Conservation (phyloP, 768 basidiomycete species). For the Rubroboletus satanas region DNA sequence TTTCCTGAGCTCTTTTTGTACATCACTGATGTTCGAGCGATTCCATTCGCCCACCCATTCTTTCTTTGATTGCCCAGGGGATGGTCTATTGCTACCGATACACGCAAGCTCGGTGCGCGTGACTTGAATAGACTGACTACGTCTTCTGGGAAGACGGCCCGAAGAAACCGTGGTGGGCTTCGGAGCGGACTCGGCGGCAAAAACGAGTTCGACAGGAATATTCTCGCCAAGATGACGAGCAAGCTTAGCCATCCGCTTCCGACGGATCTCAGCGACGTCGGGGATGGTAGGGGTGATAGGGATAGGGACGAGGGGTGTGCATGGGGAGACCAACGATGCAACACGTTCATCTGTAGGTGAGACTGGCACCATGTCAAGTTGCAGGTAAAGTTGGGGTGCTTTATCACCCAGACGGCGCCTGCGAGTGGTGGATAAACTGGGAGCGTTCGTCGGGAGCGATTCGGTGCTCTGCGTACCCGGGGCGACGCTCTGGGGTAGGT, state of each 20-base stretch:
- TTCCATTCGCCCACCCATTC: conserved; percentile 43
- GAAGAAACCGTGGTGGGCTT: neutral
- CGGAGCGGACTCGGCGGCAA: conserved; percentile 18
- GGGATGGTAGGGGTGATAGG: conserved; percentile 22
- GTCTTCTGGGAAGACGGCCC: neutral
- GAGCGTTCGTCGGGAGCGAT: conserved; percentile 5
- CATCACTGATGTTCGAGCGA: conserved; percentile 35
- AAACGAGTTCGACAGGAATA: conserved; percentile 53
- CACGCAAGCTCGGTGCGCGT: neutral
- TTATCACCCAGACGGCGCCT: conserved; percentile 12
- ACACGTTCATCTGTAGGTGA: conserved; percentile 10
- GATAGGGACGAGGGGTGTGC: conserved; percentile 11
- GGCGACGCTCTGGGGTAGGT: conserved; percentile 4
- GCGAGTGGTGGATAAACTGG: conserved; percentile 20
- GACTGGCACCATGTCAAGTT: conserved; percentile 16
- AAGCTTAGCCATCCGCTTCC: conserved; percentile 57
- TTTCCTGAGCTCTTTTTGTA: conserved; percentile 36
- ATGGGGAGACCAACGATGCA: conserved; percentile 9
- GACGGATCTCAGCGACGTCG: conserved; percentile 33
- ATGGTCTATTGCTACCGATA: neutral
- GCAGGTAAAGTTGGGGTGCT: conserved; percentile 21
- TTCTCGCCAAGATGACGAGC: conserved; percentile 55
- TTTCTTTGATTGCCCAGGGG: neutral
- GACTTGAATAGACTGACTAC: conserved; percentile 16
- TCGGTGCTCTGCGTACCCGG: conserved; percentile 10